These are phyloP conservation scores for Penicillium sp. DNA, from an alignment of 2,329 filamentous ascomycete genomes.

Conservation along the genomic window DNA sequence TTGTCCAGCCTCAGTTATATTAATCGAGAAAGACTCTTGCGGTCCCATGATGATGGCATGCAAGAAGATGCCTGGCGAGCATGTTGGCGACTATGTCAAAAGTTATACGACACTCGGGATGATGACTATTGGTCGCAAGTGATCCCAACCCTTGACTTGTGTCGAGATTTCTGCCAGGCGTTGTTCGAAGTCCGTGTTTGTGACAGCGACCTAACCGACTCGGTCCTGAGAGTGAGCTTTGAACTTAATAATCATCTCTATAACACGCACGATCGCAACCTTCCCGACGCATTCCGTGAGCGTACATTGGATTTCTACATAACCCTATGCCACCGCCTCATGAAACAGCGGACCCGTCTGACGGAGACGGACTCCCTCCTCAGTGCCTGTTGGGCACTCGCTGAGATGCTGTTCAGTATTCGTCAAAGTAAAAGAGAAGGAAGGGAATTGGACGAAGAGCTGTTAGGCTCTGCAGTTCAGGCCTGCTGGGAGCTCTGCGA, in stretches of 20 bases:
- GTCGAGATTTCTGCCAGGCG: conserved; percentile 88
- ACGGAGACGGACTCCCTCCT: conserved; percentile 83
- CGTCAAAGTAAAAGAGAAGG: conserved; percentile 80
- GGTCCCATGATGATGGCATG: conserved; percentile 73
- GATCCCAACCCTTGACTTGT: conserved; percentile 79
- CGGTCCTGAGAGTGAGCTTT: conserved; percentile 87
- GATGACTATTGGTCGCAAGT: conserved; percentile 73
- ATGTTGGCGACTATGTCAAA: conserved; percentile 92
- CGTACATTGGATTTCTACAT: conserved; percentile 93
- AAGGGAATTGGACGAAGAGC: conserved; percentile 76
- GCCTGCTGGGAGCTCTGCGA: conserved; percentile 95
- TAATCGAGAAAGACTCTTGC: conserved; percentile 79
- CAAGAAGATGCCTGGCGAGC: conserved; percentile 91
- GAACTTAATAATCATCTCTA: conserved; percentile 95
- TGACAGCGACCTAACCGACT: conserved; percentile 80
- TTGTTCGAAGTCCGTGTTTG: conserved; percentile 84
- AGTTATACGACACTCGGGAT: conserved; percentile 80
- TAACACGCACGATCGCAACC: conserved; percentile 82
- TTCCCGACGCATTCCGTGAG: conserved; percentile 87
- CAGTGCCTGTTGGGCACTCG: conserved; percentile 84
- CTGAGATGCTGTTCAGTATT: conserved; percentile 91
- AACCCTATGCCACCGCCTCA: conserved; percentile 89
- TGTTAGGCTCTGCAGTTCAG: conserved; percentile 85
- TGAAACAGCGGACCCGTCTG: conserved; percentile 85
- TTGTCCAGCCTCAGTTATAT: conserved; percentile 83